Conservation (phyloP, 2,329 filamentous ascomycete genomes). For the Colletotrichum sp. region DNA sequence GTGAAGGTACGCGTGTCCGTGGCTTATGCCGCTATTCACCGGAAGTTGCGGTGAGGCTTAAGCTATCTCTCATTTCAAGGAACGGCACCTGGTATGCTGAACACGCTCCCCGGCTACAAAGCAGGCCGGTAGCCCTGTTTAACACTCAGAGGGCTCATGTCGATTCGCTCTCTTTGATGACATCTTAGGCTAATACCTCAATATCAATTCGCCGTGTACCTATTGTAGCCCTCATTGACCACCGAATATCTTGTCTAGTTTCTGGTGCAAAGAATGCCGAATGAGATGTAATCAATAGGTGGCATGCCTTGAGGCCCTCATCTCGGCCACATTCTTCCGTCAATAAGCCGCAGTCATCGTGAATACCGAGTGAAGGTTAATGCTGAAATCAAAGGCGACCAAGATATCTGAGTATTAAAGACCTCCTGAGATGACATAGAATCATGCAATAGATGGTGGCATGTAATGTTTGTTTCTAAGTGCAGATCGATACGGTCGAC, state of each 20-base stretch:
- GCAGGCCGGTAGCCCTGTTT: conserved; percentile 31
- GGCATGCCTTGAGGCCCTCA: background rate
- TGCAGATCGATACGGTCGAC: background rate
- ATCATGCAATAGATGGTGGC: background rate
- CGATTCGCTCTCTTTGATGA: conserved; percentile 35
- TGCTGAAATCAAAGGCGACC: background rate
- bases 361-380: background rate
- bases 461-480: background rate
- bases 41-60: too few relatives aligned
- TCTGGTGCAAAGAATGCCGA: conserved; percentile 23
- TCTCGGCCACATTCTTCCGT: background rate
- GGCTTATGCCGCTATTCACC: too few relatives aligned
- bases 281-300: too few relatives aligned
- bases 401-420: background rate
- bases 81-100: conserved; percentile 26
- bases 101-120: conserved; percentile 34
- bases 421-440: background rate
- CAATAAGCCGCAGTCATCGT: background rate
- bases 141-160: conserved; percentile 26
- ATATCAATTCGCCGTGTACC: conserved; percentile 25
- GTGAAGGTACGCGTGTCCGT: conserved; percentile 28
- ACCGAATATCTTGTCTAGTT: conserved; percentile 26
- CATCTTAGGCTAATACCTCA: conserved; percentile 34
- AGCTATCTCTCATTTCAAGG: background rate
- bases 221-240: conserved; percentile 26